phyloP scores from a whole-genome alignment of 441 rosid genomes.

The Theobroma grandiflorum region DNA sequence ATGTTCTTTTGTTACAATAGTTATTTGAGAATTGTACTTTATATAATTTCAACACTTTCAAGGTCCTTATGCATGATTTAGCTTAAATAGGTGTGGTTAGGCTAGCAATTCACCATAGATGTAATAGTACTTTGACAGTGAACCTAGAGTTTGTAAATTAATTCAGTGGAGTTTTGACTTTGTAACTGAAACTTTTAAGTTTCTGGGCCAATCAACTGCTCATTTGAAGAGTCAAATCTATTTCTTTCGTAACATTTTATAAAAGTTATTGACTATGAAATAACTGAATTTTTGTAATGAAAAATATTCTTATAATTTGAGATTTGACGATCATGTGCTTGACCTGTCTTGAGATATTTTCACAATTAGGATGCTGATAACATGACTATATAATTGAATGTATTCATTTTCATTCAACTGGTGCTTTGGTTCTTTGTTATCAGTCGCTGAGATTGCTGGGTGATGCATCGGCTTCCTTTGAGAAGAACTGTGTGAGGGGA shows the following conservation, averaged over 20 bases:
- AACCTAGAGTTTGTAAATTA: neutral
- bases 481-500: constrained; percentile 92
- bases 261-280: neutral
- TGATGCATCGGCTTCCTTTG: constrained; percentile 93
- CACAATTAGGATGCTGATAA: neutral
- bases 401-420: constrained; percentile 19
- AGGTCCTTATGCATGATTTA: constrained; percentile 3
- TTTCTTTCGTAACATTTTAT: neutral
- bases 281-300: neutral
- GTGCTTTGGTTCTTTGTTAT: constrained; percentile 26
- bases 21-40: neutral
- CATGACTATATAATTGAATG: neutral
- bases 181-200: neutral
- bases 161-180: neutral
- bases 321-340: neutral
- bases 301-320: neutral
- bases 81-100: neutral
- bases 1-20: constrained; percentile 31
- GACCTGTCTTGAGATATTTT: neutral
- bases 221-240: constrained; percentile 4
- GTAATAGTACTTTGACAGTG: neutral
- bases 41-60: constrained; percentile 2
- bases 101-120: neutral
- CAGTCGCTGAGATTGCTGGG: constrained; percentile 88
- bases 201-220: neutral